Percentiles rank a stretch among this genome's conserved stretches.
Conservation (phyloP, 257 asterid genomes). For the Scutellaria baicalensis region DNA sequence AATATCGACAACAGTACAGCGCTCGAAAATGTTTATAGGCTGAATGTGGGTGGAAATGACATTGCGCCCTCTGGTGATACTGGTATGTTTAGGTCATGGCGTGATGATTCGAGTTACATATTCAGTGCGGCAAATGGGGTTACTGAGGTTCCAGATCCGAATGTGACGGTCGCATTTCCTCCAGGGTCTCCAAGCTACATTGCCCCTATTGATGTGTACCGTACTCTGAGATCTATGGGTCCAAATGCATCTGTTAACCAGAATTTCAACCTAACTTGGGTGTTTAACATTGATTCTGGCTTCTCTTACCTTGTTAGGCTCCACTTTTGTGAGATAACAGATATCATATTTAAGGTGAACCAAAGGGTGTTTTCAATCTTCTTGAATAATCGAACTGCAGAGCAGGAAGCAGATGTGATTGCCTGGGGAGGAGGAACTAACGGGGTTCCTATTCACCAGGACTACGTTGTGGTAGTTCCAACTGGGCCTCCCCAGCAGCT, state of each 20-base stretch:
- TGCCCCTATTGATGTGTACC: slow-evolving; percentile 46
- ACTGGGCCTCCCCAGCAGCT: slow-evolving; percentile 52
- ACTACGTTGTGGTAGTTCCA: slow-evolving; percentile 54
- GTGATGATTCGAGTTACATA: slow-evolving; percentile 29
- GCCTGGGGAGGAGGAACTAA: slow-evolving; percentile 35
- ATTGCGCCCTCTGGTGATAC: slow-evolving; percentile 62
- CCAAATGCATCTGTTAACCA: slow-evolving; percentile 33
- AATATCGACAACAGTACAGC: slow-evolving; percentile 51
- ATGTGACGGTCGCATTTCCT: slow-evolving; percentile 26
- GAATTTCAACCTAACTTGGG: slow-evolving; percentile 43
- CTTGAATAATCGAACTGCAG: slow-evolving; percentile 46
- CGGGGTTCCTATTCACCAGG: slow-evolving; percentile 52
- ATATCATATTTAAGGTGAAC: slow-evolving; percentile 18
- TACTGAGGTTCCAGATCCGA: slow-evolving; percentile 23
- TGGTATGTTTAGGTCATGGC: slow-evolving; percentile 44
- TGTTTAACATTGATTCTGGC: slow-evolving; percentile 34
- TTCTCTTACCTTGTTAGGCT: slow-evolving; percentile 52
- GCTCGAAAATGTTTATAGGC: slow-evolving; percentile 65
- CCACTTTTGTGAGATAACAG: slow-evolving; percentile 51
- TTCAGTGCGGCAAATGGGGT: slow-evolving; percentile 39
- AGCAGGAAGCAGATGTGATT: slow-evolving; percentile 37
- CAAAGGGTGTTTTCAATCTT: slow-evolving; percentile 42
- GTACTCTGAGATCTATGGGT: slow-evolving; percentile 41
- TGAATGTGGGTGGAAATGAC: slow-evolving; percentile 94
- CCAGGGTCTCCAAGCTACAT: slow-evolving; percentile 31